Base-by-base conservation (phyloP, 2,329 filamentous ascomycete genomes). In the Diplocarpon mali region DNA sequence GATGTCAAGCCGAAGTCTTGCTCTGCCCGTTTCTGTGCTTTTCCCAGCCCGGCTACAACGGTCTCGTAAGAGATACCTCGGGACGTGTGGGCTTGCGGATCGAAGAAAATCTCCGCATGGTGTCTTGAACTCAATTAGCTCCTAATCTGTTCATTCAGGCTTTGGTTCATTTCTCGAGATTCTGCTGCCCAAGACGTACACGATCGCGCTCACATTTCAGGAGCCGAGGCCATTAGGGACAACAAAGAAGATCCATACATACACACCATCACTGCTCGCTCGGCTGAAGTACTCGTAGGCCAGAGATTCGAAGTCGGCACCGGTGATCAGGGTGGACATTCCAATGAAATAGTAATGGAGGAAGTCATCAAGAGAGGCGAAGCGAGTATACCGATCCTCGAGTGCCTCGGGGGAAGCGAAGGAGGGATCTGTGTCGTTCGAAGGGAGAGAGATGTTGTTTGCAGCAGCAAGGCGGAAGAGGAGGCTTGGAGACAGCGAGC, bases 61-160 rank as follows among this genome's bases (percentile, higher is more conserved):
- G 75, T 80, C 13, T 71, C 65, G 58, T 85, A 81, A 7, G 69
- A 53, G 3, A 89, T 65, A 5, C 79, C 79, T 14, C 83, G 72
- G 11, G 64, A 65, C 4, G 76, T 72, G 62, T 89, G 85, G 1
- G 80, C 82, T 62, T 89, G 83, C 1, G 84, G 83, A 60, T 89
- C 85, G 65, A 89, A 88, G 66, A 87, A 89, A 52, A 87, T 72
- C 62, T 89, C 84, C 12, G 80, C 80, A 58, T 89, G 83, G 39
- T 75, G 70, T 1, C 20, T 24, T 24, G 4, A 3, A 24, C 20
- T 7, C 7, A 7, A 24, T 24, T 7, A 24, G 20, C 20, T 24
- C 20, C 20, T 24, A 7, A 7, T 24, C 4, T 24, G 20, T 24
- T 24, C 20, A 24, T 4, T 24, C 4, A 24, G 20, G 20, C 20